Evolutionary conservation across 2,329 filamentous ascomycete genomes (phyloP), one percentile per base, ranked within the genome.

Genomic region (Endoconidiophora laricicola): DNA sequence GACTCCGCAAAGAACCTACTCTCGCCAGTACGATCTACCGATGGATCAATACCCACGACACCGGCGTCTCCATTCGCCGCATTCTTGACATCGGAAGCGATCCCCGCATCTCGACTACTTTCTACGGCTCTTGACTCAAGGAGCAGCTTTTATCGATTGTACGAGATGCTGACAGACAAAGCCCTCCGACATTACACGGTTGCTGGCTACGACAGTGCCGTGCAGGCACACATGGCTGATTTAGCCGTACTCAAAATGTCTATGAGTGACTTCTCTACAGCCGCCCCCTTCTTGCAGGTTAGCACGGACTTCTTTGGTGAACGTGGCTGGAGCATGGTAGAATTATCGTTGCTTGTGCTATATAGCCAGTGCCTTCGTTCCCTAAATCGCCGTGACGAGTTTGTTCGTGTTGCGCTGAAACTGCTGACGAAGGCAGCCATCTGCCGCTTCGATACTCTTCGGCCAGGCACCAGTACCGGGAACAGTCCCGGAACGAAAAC

Each of bases 221-320:
- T 83, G 1, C 80, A 93, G 57, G 74, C 79, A 18, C 79, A 81
- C 54, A 77, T 88, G 62, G 83, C 86, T 7, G 91, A 98, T 62
- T 72, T 96, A 43, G 91, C 87, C 1, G 74, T 91, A 4, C 68
- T 95, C 46, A 88, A 90, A 58, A 91, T 81, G 57, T 76, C 83
- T 53, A 69, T 84, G 2, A 74, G 76, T 20, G 84, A 96, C 56
- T 88, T 80, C 59, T 69, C 68, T 2, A 73, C 78, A 1, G 88
- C 91, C 1, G 79, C 83, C 0, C 74, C 74, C 0, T 88, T 84
- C 59, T 91, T 98, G 58, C 76, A 82, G 58, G 74, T 79, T 43
- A 79, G 91, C 41, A 81, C 84, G 0, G 80, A 82, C 0, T 83
- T 85, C 54, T 94, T 91, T 57, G 82, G 81, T 0, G 78, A 81